Evolutionary conservation across 768 basidiomycete species (phyloP).

Genomic region (Pleurotus pulmonarius): DNA sequence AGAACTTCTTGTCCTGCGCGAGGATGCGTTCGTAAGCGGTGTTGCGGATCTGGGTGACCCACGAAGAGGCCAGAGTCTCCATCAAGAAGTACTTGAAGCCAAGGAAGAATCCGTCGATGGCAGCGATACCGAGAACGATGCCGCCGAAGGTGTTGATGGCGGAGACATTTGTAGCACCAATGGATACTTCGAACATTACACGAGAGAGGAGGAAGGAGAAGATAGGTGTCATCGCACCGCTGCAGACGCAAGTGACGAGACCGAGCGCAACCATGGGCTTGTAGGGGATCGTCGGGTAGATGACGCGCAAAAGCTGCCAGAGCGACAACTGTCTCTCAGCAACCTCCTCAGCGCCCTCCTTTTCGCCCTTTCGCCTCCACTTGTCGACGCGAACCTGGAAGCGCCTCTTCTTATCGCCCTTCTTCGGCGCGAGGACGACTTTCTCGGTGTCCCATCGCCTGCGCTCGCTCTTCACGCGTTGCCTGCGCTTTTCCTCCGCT

Average conservation of each 20-base stretch:
- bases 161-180: slow-evolving; percentile 57
- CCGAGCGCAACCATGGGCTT: slow-evolving; percentile 73
- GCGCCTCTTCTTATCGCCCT: not conserved
- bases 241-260: slow-evolving; percentile 60
- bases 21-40: slow-evolving; percentile 57
- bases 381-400: slow-evolving; percentile 2
- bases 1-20: slow-evolving; percentile 82
- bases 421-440: slow-evolving; percentile 6
- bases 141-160: slow-evolving; percentile 69
- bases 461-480: slow-evolving; percentile 14
- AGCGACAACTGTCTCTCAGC: slow-evolving; percentile 29
- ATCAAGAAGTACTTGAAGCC: slow-evolving; percentile 79
- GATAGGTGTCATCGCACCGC: slow-evolving; percentile 84
- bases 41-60: slow-evolving; percentile 68
- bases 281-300: slow-evolving; percentile 70
- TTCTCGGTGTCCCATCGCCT: slow-evolving; percentile 21
- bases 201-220: slow-evolving; percentile 89
- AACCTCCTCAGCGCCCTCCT: slow-evolving; percentile 9
- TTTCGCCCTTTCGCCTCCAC: not conserved
- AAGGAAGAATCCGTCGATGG: slow-evolving; percentile 69
- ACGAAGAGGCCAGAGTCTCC: slow-evolving; percentile 68
- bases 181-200: slow-evolving; percentile 73
- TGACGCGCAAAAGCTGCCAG: slow-evolving; percentile 44
- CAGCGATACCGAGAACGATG: slow-evolving; percentile 70
- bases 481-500: slow-evolving; percentile 35